Percentiles rank a stretch among this genome's conserved stretches.
phyloP scores from a whole-genome alignment of 768 basidiomycete species.

The Clathrus columnatus region DNA sequence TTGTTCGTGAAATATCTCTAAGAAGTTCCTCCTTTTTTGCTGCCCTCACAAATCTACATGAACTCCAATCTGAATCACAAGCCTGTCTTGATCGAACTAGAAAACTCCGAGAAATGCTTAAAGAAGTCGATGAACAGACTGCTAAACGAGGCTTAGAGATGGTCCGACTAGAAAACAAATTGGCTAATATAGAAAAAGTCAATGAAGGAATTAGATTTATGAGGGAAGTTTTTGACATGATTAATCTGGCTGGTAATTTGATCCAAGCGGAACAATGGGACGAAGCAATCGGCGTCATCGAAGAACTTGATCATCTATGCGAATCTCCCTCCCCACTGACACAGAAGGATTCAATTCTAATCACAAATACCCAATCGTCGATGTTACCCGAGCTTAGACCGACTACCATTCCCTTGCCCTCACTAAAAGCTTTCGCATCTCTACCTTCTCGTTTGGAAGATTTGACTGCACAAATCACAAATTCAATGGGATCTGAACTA shows the following conservation, averaged over 20 bases:
- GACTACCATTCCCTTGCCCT: conserved; percentile 51
- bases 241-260: conserved; percentile 57
- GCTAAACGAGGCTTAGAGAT: conserved; percentile 76
- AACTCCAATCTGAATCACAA: conserved; percentile 82
- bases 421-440: conserved; percentile 61
- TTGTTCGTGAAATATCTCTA: conserved; percentile 83
- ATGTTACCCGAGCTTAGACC: conserved; percentile 14
- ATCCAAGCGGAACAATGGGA: conserved; percentile 86
- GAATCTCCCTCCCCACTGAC: conserved; percentile 15
- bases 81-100: conserved; percentile 71
- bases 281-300: conserved; percentile 69
- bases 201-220: conserved; percentile 56
- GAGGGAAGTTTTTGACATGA: conserved; percentile 67
- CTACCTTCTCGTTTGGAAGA: conserved; percentile 66
- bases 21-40: conserved; percentile 94
- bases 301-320: conserved; percentile 58
- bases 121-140: conserved; percentile 65
- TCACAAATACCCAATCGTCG: conserved; percentile 14
- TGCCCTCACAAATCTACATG: conserved; percentile 88
- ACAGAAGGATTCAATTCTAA: conserved; percentile 14
- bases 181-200: conserved; percentile 52
- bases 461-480: conserved; percentile 66
- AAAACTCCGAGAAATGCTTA: conserved; percentile 60
- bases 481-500: conserved; percentile 68
- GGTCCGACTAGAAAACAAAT: conserved; percentile 53